These are phyloP conservation scores for Botrytis deweyae DNA, from an alignment of 2,329 filamentous ascomycete species.

Conservation along the genomic window DNA sequence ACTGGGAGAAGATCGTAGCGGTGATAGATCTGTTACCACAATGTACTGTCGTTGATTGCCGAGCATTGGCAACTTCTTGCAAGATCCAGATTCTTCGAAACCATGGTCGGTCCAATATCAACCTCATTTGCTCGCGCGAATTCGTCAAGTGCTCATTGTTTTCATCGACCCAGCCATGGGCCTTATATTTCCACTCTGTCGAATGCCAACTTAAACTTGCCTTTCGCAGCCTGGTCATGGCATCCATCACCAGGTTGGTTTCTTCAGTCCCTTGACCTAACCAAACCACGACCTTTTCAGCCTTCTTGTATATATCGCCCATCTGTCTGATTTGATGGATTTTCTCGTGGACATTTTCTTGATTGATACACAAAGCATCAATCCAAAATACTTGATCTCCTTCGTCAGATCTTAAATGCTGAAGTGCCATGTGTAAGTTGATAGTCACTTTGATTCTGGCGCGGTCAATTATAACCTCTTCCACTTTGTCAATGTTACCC, in stretches of 20 bases:
- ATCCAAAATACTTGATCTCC: constrained; percentile 19
- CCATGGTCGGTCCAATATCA: not conserved
- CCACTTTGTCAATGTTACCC: constrained; percentile 14
- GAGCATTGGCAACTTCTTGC: constrained; percentile 13
- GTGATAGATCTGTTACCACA: constrained; percentile 22
- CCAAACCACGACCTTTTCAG: constrained; percentile 9
- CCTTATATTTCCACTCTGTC: constrained; percentile 11
- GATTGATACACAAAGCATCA: constrained; percentile 24
- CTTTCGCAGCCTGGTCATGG: constrained; percentile 17
- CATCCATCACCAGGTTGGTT: constrained; percentile 23
- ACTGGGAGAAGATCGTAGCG: constrained; percentile 16
- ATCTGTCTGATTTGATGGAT: constrained; percentile 19
- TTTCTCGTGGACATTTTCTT: constrained; percentile 15
- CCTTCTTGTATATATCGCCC: constrained; percentile 11
- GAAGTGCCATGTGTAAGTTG: constrained; percentile 25
- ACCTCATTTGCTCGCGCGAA: not conserved
- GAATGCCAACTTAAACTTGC: constrained; percentile 5
- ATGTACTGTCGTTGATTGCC: constrained; percentile 1
- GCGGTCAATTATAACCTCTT: constrained; percentile 16
- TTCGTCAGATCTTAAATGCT: constrained; percentile 21
- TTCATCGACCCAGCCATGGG: constrained; percentile 17
- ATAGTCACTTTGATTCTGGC: constrained; percentile 17
- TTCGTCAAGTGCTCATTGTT: not conserved
- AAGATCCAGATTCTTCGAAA: constrained; percentile 16
- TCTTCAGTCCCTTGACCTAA: not conserved